Evolutionary conservation across 2,329 filamentous ascomycete genomes (phyloP), one percentile per base, ranked within the genome.

Genomic region (Fusarium sp.): DNA sequence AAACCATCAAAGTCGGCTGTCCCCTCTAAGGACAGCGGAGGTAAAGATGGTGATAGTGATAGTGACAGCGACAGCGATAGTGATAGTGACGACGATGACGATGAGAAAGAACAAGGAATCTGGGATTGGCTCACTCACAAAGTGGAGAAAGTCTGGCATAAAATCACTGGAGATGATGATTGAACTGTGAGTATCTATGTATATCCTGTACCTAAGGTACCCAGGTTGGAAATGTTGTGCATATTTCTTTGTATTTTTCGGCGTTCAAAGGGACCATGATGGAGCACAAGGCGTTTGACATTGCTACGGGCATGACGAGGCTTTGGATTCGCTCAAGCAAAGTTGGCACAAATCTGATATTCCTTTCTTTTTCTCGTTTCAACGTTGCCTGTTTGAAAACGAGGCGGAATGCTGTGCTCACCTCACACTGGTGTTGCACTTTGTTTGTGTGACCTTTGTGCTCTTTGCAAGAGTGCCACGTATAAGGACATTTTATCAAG

Each of bases 101-200:
- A 80, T 2, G 27, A 54, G 21, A 77, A 80, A 38, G 77, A 80
- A 21, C 77, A 84, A 66, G 79, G 79, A 9, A 81, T 85, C 38
- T 88, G 86, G 85, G 81, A 86, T 54, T 89, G 87, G 87, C 73
- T 89, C 18, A 84, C 82, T 5, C 84, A 83, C 39, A 84, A 87
- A 68, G 76, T 88, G 18, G 81, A 80, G 37, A 79, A 84, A 38
- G 79, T 84, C 27, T 87, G 85, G 86, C 79, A 81, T 41, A 85
- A 86, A 73, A 79, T 87, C 23, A 82, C 74, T 18, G 79, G 78
- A 18, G 76, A 78, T 11, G 76, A 78, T 12, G 73, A 71, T 37
- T 74, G 63, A 62, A 23, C 25, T 56, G 27, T 25, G 39, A 39
- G 38, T 31, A 33, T n/a, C 21, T 48, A n/a, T 21, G 44, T 29